Evolutionary conservation across 2,329 filamentous ascomycete species (phyloP).

Genomic region (Cladophialophora chaetospira): DNA sequence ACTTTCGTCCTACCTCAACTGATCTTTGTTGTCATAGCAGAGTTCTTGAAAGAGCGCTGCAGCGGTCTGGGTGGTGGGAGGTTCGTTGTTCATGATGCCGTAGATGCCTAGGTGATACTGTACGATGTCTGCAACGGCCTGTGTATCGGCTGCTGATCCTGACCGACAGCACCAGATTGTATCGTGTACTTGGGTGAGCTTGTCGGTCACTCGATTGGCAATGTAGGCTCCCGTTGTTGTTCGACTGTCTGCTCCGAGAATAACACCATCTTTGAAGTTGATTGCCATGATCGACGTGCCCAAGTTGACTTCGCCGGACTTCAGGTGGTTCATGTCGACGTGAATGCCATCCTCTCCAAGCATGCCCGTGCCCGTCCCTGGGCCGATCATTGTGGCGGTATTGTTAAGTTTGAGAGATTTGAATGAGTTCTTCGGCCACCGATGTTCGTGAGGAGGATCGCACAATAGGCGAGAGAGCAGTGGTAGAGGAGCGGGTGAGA

Average conservation of each 20-base stretch:
- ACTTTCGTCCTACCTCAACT: conserved; percentile 67
- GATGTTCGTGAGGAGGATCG: background rate
- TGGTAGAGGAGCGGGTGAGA: background rate
- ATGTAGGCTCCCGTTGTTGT: conserved; percentile 98
- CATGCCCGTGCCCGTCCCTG: conserved; percentile 49
- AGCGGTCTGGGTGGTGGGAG: conserved; percentile 90
- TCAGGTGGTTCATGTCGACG: conserved; percentile 96
- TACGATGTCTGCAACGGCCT: conserved; percentile 96
- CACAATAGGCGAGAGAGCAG: background rate
- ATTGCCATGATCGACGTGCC: conserved; percentile 99
- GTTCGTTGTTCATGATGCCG: conserved; percentile 83
- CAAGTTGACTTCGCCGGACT: conserved; percentile 98
- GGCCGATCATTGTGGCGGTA: conserved; percentile 42
- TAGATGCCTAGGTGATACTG: conserved; percentile 95
- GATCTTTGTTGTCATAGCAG: conserved; percentile 97
- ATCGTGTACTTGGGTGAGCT: conserved; percentile 96
- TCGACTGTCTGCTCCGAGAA: conserved; percentile 92
- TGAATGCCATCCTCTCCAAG: conserved; percentile 84
- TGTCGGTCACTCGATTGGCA: conserved; percentile 98
- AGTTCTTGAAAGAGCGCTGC: conserved; percentile 97
- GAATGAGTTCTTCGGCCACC: background rate
- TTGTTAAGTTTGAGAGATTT: background rate
- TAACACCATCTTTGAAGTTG: conserved; percentile 97
- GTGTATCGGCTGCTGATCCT: conserved; percentile 94
- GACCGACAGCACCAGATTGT: conserved; percentile 99